Base-by-base conservation (phyloP, 2,329 filamentous ascomycete species). In the Colletotrichum musicola region DNA sequence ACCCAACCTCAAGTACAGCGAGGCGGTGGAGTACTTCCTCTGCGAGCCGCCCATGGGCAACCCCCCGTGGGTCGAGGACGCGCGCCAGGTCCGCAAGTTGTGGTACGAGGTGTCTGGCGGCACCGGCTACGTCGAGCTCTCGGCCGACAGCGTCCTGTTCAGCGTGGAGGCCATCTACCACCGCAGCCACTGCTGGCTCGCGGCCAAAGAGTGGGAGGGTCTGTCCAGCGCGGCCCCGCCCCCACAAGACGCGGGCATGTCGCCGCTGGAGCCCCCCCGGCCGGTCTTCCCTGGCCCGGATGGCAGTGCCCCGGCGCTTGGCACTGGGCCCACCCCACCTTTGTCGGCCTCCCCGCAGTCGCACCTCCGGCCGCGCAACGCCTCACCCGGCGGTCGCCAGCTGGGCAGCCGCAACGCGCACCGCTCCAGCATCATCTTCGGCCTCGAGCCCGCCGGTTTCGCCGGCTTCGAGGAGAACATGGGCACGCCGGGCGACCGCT, bases 1-100 rank as follows among this genome's bases (percentile, higher is more conserved):
- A 0, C 91, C 92, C 0, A 90, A 87, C 10, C 81, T 95, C 51
- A 86, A 86, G 62, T 90, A 86, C 76, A 91, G 89, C 0, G 88
- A 93, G 58, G 90, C 88, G 1, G 91, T 93, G 2, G 93, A 95
- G 77, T 94, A 95, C 80, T 96, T 95, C 81, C 83, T 95, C 30
- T 95, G 93, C 77, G 86, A 93, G 75, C 89, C 92, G 4, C 90
- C 92, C 0, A 88, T 92, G 74, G 91, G 90, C 18, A 90, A 90
- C 62, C 84, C 89, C 0, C 93, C 93, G 0, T 96, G 93, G 93
- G 84, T 90, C 53, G 87, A 89, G 62, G 91, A 92, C 61, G 87
- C 88, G 44, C 83, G 85, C 40, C 82, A 88, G 55, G 86, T 91
- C 14, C 86, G 88, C 73, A 90, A 89, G 81, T 89, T 89, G 74